A percentile compares a stretch with the other conserved stretches of the same genome.
Evolutionary conservation across 2,329 filamentous ascomycete genomes (phyloP).

Genomic region (Ambrosiella beaveri): DNA sequence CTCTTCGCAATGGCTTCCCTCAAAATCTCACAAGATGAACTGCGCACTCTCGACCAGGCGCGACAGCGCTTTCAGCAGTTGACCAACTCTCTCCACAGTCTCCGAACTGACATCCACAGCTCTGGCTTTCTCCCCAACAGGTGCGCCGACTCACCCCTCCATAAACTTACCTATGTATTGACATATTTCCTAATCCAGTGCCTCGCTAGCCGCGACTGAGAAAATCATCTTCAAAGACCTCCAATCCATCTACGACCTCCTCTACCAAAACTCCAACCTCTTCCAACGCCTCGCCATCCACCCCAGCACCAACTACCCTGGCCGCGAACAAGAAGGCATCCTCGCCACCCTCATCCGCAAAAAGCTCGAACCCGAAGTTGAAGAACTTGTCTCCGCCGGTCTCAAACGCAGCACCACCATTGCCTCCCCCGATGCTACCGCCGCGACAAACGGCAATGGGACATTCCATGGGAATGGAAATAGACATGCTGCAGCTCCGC

Average conservation of each 20-base stretch:
- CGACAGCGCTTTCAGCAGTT: constrained; percentile 52
- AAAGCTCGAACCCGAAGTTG: constrained; percentile 63
- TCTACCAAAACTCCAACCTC: constrained; percentile 47
- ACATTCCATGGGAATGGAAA: neutral
- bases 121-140: constrained; percentile 50
- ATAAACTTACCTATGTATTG: neutral
- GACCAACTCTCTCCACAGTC: constrained; percentile 47
- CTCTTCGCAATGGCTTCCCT: constrained; percentile 24
- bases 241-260: constrained; percentile 44
- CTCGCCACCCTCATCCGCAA: constrained; percentile 60
- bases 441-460: constrained; percentile 14
- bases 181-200: constrained; percentile 26
- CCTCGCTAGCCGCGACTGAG: constrained; percentile 54
- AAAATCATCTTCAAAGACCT: constrained; percentile 57
- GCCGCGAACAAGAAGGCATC: constrained; percentile 46
- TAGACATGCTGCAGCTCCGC: constrained; percentile 13
- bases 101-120: constrained; percentile 42
- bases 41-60: constrained; percentile 53
- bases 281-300: constrained; percentile 56
- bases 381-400: constrained; percentile 52
- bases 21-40: constrained; percentile 39
- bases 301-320: constrained; percentile 59
- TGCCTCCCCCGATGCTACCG: constrained; percentile 14
- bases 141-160: constrained; percentile 26
- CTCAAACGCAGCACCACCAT: constrained; percentile 18